phyloP scores from a whole-genome alignment of 2,329 filamentous ascomycete genomes.

The Xylariaceae sp. region DNA sequence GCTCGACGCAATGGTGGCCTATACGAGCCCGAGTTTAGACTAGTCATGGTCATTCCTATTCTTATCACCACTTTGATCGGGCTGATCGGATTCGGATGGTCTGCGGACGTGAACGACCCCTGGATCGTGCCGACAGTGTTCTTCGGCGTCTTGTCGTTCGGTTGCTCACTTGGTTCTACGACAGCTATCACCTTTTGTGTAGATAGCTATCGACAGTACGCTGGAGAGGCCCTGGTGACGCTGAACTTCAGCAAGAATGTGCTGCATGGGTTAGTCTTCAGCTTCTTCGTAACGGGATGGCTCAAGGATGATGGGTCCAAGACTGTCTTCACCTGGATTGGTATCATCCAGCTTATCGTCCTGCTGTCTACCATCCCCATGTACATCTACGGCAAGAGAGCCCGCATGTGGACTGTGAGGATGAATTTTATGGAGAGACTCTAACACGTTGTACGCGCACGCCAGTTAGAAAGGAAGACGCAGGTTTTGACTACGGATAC shows the following conservation, averaged over 20 bases:
- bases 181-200: constrained; percentile 94
- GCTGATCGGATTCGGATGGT: constrained; percentile 97
- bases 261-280: constrained; percentile 87
- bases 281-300: constrained; percentile 88
- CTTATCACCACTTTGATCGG: constrained; percentile 80
- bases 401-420: constrained; percentile 91
- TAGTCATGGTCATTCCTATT: constrained; percentile 86
- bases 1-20: constrained; percentile 86
- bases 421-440: constrained; percentile 86
- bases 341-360: constrained; percentile 81
- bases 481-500: not conserved
- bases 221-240: constrained; percentile 91
- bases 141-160: constrained; percentile 91
- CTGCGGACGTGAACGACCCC: constrained; percentile 71
- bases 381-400: constrained; percentile 92
- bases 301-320: constrained; percentile 76
- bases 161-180: constrained; percentile 87
- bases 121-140: constrained; percentile 96
- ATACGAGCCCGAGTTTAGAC: constrained; percentile 92
- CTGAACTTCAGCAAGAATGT: constrained; percentile 95
- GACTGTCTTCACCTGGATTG: constrained; percentile 81
- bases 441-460: constrained; percentile 32
- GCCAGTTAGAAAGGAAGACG: too few relatives aligned
- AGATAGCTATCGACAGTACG: constrained; percentile 91
- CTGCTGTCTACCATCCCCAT: constrained; percentile 83